phyloP scores from a whole-genome alignment of 176 grass and related monocot genomes.

The Echinochloa phyllopogon region DNA sequence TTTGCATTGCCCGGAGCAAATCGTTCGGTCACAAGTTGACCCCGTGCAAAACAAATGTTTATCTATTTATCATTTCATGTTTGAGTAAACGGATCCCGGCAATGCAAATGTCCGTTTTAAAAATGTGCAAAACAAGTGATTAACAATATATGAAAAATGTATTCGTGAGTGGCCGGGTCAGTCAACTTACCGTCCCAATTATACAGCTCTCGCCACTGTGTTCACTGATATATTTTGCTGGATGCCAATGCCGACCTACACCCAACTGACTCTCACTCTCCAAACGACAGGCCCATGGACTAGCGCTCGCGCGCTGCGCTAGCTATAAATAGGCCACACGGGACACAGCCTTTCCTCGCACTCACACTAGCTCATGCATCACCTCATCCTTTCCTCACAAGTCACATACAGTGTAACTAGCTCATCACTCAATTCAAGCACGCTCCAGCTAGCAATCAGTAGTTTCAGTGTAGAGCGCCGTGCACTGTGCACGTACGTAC shows the following conservation, averaged over 20 bases:
- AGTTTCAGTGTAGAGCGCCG: background rate
- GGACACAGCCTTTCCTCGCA: background rate
- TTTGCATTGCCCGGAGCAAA: too few species aligned
- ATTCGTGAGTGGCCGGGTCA: background rate
- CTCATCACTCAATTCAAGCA: background rate
- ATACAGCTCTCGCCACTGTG: background rate
- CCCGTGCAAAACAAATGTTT: too few species aligned
- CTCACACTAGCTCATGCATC: too few species aligned
- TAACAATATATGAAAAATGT: background rate
- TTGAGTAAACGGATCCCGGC: too few species aligned
- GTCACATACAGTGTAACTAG: too few species aligned
- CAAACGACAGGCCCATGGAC: background rate
- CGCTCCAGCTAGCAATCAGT: background rate
- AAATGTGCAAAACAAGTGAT: background rate
- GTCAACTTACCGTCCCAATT: background rate
- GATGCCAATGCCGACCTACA: background rate
- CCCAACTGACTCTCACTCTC: background rate
- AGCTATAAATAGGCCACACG: conserved; percentile 9
- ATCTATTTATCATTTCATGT: too few species aligned
- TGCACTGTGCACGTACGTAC: background rate
- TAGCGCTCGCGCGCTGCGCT: background rate
- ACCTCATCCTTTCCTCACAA: background rate
- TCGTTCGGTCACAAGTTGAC: too few species aligned
- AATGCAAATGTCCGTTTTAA: background rate
- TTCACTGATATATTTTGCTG: too few species aligned